A percentile compares a stretch with the other conserved stretches of the same genome.
phyloP scores from a whole-genome alignment of 1,139 yeast species.

The Cylindricascospora bacillispora region DNA sequence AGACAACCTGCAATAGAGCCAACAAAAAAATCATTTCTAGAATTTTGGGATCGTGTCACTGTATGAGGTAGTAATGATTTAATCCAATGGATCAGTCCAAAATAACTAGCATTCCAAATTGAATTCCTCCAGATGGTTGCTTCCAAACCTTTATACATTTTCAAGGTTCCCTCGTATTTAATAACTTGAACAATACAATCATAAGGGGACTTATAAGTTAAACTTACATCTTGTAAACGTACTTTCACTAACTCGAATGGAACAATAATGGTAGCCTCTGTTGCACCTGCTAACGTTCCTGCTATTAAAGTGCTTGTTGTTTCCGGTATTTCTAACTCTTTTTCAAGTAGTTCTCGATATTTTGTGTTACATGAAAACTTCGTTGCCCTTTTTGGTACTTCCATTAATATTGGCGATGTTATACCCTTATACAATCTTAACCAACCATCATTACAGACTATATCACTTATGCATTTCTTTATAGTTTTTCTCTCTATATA shows the following conservation, averaged over 20 bases:
- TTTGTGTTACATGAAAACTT: slow-evolving; percentile 97
- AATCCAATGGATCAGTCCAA: slow-evolving; percentile 86
- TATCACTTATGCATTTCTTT: slow-evolving; percentile 69
- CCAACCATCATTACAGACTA: slow-evolving; percentile 75
- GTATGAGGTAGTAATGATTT: slow-evolving; percentile 72
- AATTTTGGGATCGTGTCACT: slow-evolving; percentile 53
- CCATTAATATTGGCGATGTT: slow-evolving; percentile 93
- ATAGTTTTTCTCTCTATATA: no score
- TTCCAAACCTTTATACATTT: slow-evolving; percentile 89
- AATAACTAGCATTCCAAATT: slow-evolving; percentile 96
- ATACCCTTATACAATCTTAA: slow-evolving; percentile 83
- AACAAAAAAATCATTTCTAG: slow-evolving; percentile 74
- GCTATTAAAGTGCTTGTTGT: slow-evolving; percentile 82
- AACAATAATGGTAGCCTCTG: slow-evolving; percentile 91
- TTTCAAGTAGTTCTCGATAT: slow-evolving; percentile 80
- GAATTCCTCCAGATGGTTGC: slow-evolving; percentile 96
- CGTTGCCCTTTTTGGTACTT: slow-evolving; percentile 98
- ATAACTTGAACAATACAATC: slow-evolving; percentile 71
- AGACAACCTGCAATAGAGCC: slow-evolving; percentile 95
- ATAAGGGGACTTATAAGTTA: slow-evolving; percentile 72
- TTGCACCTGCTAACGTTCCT: slow-evolving; percentile 98
- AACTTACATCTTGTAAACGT: slow-evolving; percentile 78
- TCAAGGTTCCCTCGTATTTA: slow-evolving; percentile 62
- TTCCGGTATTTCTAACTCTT: slow-evolving; percentile 60
- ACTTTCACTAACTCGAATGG: slow-evolving; percentile 85